These are phyloP conservation scores for Pontederia crassipes DNA, from an alignment of 176 grass and related monocot genomes.

Conservation along the genomic window DNA sequence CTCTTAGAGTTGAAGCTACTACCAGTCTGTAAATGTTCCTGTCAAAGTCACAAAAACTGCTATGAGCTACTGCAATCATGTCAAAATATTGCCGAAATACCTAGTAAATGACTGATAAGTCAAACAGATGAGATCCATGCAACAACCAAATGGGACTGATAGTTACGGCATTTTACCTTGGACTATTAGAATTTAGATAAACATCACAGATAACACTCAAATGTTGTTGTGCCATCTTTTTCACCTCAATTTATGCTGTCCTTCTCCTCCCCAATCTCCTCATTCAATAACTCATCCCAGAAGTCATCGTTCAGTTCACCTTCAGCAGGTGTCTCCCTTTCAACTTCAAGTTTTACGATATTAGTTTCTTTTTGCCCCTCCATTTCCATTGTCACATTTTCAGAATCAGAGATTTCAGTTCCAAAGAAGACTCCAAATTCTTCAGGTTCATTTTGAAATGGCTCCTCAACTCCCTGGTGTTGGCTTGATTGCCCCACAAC, in stretches of 20 bases:
- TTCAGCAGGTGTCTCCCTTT: constrained; percentile 1
- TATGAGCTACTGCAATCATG: no score
- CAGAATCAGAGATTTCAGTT: constrained; percentile 20
- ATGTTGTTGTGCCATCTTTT: constrained; percentile 19
- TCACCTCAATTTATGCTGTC: neutral
- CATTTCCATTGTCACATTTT: constrained; percentile 43
- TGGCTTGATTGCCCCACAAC: neutral
- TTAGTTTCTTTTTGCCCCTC: constrained; percentile 20
- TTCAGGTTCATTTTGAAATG: constrained; percentile 1
- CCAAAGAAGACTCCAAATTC: neutral
- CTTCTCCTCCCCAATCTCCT: constrained; percentile 31
- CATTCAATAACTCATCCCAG: constrained; percentile 63
- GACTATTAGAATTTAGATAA: constrained; percentile 27
- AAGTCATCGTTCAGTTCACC: constrained; percentile 39
- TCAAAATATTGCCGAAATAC: no score
- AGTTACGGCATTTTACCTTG: constrained; percentile 8
- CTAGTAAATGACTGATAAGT: no score
- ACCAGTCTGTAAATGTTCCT: no score
- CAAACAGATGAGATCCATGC: no score
- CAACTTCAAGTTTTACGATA: neutral
- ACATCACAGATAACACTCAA: constrained; percentile 23
- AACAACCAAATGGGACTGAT: no score
- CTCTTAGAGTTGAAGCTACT: no score
- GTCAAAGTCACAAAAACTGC: no score
- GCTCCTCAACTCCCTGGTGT: neutral